Conservation (phyloP, 805 yeast species). For the Candida insectalens region DNA sequence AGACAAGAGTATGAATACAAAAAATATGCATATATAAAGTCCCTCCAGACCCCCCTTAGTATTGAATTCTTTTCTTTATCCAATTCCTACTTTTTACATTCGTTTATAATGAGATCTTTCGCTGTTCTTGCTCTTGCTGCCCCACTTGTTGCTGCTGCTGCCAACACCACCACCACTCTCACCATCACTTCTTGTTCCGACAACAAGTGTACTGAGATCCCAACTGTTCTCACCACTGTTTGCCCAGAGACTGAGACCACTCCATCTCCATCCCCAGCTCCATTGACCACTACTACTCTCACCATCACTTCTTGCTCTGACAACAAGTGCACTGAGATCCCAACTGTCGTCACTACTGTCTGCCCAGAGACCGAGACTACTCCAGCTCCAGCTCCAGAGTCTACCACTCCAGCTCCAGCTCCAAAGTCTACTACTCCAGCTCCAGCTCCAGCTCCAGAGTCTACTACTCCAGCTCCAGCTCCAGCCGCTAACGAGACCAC, state of each 20-base stretch:
- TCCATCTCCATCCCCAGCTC: background rate
- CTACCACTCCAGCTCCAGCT: too few relatives aligned
- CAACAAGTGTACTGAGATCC: constrained; percentile 1
- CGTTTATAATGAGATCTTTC: too few relatives aligned
- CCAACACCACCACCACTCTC: background rate
- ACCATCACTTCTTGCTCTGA: constrained; percentile 7
- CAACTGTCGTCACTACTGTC: constrained; percentile 4
- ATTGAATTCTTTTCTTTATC: too few relatives aligned
- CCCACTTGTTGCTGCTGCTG: background rate
- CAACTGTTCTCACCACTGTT: constrained; percentile 3
- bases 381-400: too few relatives aligned
- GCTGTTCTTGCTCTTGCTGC: background rate
- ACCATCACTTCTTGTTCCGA: constrained; percentile 3
- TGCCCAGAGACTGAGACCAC: constrained; percentile 3
- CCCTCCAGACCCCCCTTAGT: too few relatives aligned
- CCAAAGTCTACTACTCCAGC: too few relatives aligned
- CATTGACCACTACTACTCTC: constrained; percentile 21
- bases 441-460: too few relatives aligned
- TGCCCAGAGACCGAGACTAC: constrained; percentile 3
- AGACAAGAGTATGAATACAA: too few relatives aligned
- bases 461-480: too few relatives aligned
- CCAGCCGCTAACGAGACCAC: too few relatives aligned
- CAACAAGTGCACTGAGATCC: constrained; percentile 18
- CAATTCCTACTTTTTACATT: too few relatives aligned
- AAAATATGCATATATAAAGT: too few relatives aligned